Conservation (phyloP, 1,284 basidiomycete genomes). For the Boletus nobilissimus region DNA sequence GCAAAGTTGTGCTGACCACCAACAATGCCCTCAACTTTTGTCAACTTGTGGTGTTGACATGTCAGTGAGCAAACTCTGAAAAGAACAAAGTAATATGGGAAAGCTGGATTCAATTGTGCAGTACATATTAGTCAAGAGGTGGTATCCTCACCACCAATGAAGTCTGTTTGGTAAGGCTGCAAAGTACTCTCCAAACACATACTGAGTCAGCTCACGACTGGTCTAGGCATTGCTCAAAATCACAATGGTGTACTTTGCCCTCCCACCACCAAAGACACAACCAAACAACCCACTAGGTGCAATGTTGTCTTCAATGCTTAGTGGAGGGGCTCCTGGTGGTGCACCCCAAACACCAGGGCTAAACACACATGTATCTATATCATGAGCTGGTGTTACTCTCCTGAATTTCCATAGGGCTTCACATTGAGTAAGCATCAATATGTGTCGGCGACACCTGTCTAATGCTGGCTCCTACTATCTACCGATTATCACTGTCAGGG, state of each 20-base stretch:
- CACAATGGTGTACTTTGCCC: conserved; percentile 81
- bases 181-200: neutral
- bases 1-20: conserved; percentile 78
- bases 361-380: no score
- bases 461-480: no score
- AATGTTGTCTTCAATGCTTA: conserved; percentile 85
- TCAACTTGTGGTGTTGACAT: conserved; percentile 85
- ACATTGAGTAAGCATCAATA: no score
- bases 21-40: conserved; percentile 85
- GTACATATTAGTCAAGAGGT: conserved; percentile 78
- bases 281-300: conserved; percentile 84
- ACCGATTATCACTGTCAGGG: no score
- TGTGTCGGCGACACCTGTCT: no score
- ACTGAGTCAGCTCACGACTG: conserved; percentile 8
- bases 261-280: conserved; percentile 76
- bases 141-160: conserved; percentile 72
- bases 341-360: conserved; percentile 48
- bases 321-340: conserved; percentile 63
- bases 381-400: no score
- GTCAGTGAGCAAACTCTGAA: conserved; percentile 83
- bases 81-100: conserved; percentile 78
- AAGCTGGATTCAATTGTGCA: conserved; percentile 84
- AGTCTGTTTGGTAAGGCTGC: conserved; percentile 74
- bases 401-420: no score
- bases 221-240: conserved; percentile 61